Conservation (phyloP, 2,329 filamentous ascomycete genomes). For the Lachnellula subtilissima region DNA sequence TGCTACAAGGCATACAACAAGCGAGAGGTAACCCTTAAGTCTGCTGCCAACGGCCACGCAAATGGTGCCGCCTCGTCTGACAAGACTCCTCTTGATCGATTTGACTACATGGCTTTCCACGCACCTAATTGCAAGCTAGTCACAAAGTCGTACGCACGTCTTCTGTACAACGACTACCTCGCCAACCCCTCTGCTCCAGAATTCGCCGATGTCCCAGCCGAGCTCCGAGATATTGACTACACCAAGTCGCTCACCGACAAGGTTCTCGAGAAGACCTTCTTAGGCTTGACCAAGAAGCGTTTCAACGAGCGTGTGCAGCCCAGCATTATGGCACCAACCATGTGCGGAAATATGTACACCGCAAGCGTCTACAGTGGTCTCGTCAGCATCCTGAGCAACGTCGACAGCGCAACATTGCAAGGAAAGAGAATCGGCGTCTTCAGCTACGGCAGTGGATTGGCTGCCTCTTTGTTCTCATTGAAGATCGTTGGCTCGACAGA, state of each 20-base stretch:
- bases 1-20: slow-evolving; percentile 78
- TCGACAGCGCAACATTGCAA: slow-evolving; percentile 51
- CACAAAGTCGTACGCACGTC: slow-evolving; percentile 75
- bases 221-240: slow-evolving; percentile 75
- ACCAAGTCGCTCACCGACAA: slow-evolving; percentile 76
- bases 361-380: slow-evolving; percentile 55
- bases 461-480: slow-evolving; percentile 63
- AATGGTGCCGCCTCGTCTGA: slow-evolving; percentile 28
- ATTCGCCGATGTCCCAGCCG: slow-evolving; percentile 71
- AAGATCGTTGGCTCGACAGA: slow-evolving; percentile 68
- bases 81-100: slow-evolving; percentile 69
- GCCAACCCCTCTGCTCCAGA: slow-evolving; percentile 59
- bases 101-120: slow-evolving; percentile 81
- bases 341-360: slow-evolving; percentile 64
- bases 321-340: slow-evolving; percentile 69
- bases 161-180: slow-evolving; percentile 84
- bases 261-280: slow-evolving; percentile 81
- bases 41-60: slow-evolving; percentile 19
- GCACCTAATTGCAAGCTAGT: slow-evolving; percentile 84
- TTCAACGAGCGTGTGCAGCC: slow-evolving; percentile 74
- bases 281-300: slow-evolving; percentile 77
- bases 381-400: slow-evolving; percentile 48
- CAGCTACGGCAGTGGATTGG: slow-evolving; percentile 71
- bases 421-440: slow-evolving; percentile 54
- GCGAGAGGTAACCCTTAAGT: slow-evolving; percentile 59